Conservation (phyloP, 2,329 filamentous ascomycete genomes). For the Pestalotiopsis sp. region DNA sequence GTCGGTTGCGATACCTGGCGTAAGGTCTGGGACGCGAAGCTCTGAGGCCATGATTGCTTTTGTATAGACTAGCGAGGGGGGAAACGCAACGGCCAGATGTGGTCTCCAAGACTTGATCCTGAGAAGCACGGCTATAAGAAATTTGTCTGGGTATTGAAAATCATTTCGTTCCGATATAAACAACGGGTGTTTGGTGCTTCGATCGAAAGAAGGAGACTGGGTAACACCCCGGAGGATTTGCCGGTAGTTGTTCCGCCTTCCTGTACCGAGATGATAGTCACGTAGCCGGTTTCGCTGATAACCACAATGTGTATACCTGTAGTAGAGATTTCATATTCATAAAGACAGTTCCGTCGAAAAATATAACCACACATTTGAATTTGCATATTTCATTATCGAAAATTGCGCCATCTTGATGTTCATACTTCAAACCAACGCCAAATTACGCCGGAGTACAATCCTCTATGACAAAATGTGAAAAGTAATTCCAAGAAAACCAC, state of each 20-base stretch:
- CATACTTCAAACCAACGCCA: too few species aligned
- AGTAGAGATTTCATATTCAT: too few species aligned
- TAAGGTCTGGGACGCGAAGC: background rate
- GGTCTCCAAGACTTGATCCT: too few species aligned
- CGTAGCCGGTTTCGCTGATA: too few species aligned
- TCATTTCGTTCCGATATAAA: fast-evolving
- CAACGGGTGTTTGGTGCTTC: background rate
- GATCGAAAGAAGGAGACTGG: background rate
- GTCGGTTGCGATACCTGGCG: background rate
- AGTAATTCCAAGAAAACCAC: background rate
- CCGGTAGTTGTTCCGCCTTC: background rate
- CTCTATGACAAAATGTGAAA: background rate
- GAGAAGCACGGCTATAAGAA: too few species aligned
- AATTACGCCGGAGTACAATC: too few species aligned
- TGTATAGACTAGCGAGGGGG: background rate
- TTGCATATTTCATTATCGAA: background rate
- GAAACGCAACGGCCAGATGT: too few species aligned
- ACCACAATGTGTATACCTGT: too few species aligned
- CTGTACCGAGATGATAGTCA: background rate
- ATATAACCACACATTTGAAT: too few species aligned
- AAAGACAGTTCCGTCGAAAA: too few species aligned
- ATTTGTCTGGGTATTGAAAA: background rate
- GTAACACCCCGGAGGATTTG: background rate
- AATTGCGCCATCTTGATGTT: too few species aligned
- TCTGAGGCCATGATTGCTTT: background rate